Evolutionary conservation across 805 yeast species (phyloP).

Genomic region (Priceomyces castillae): DNA sequence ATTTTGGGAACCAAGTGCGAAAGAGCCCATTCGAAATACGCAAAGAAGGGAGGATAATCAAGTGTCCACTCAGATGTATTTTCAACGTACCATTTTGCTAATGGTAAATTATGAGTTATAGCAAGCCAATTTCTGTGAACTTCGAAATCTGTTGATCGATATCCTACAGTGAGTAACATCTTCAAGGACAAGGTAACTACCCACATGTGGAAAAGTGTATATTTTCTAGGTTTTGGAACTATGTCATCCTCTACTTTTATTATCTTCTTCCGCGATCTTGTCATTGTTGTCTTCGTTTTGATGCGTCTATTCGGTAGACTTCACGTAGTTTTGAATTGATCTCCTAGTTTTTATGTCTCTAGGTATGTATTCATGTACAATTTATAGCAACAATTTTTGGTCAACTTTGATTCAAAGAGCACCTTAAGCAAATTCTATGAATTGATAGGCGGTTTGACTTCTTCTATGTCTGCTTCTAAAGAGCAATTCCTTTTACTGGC

Average conservation of each 20-base stretch:
- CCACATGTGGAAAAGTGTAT: conserved; percentile 37
- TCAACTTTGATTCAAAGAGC: no score
- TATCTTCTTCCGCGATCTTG: not conserved
- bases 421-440: no score
- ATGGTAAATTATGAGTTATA: conserved; percentile 72
- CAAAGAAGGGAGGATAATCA: conserved; percentile 97
- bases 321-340: no score
- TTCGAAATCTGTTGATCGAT: conserved; percentile 94
- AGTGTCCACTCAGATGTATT: conserved; percentile 84
- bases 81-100: conserved; percentile 81
- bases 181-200: conserved; percentile 33
- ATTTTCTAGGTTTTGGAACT: conserved; percentile 3
- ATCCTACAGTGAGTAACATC: conserved; percentile 50
- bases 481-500: no score
- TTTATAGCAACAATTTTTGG: no score
- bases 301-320: no score
- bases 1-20: conserved; percentile 64
- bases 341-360: no score
- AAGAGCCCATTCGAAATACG: conserved; percentile 85
- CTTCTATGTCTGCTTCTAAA: no score
- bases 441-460: no score
- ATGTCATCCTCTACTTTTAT: not conserved
- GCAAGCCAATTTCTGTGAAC: conserved; percentile 98
- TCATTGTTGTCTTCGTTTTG: not conserved
- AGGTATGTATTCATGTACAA: no score